Evolutionary conservation across 345 rosid species (phyloP), one percentile per base, ranked within the genome.

Genomic region (Sonneratia caseolaris): DNA sequence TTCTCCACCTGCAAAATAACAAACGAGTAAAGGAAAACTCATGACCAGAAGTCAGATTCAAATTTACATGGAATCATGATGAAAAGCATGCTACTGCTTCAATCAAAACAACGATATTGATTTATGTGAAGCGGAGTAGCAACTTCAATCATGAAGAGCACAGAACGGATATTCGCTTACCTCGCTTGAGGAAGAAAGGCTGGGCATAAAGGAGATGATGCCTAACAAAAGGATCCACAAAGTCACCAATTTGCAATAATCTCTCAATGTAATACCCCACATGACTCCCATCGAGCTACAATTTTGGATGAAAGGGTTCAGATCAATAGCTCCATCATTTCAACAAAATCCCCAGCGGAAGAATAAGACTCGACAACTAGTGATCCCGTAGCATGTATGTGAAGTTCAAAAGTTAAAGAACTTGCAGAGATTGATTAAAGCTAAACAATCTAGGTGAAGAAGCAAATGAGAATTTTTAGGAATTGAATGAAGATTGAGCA

Each of bases 1-100:
- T 40, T 79, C 68, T 45, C 76, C n/a, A 38, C 81, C 88, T 86
- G 82, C 74, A 72, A 69, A 69, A 56, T n/a, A 13, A 49, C 61
- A 48, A 59, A 59, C 47, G 37, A 64, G 64, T 8, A 27, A 1
- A 4, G 64, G 78, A 22, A 51, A 37, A 38, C 36, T 13, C 36
- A 27, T 48, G 16, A 24, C 45, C 47, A 70, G n/a, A 68, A 53
- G 35, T 27, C 62, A 53, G 11, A 27, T 48, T 38, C 13, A 47
- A 13, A 47, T 47, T 47, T 32, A 48, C 4, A 36, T 22, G 24
- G 27, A 56, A n/a, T 47, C 62, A 21, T 21, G 62, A n/a, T 8
- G 32, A 57, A n/a, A 21, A 57, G 14, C 12, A n/a, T n/a, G 32
- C 12, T 57, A 8, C 35, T 57, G 32, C 32, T 57, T n/a, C 64